Conservation (phyloP, 202 grass and related monocot species). For the Setaria italica region DNA sequence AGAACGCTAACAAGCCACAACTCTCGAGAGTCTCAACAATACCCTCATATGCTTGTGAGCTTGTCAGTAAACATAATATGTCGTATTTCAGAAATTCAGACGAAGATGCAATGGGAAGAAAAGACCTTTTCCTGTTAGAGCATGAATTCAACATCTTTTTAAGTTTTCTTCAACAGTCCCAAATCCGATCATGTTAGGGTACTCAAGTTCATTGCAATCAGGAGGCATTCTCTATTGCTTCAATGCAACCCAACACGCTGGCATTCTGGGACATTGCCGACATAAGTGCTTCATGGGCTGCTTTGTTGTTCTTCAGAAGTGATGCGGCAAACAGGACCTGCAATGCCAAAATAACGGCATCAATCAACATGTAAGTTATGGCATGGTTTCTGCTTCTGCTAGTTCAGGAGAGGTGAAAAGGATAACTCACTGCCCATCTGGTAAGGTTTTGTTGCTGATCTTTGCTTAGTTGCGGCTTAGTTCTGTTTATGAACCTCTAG, state of each 20-base stretch:
- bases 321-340: slow-evolving; percentile 82
- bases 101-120: neutral
- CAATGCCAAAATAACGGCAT: slow-evolving; percentile 24
- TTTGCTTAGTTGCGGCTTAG: slow-evolving; percentile 72
- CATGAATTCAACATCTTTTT: slow-evolving; percentile 6
- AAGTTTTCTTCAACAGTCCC: neutral
- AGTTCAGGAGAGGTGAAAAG: neutral
- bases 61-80: neutral
- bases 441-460: slow-evolving; percentile 96
- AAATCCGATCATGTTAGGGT: neutral
- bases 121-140: neutral
- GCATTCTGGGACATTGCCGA: slow-evolving; percentile 83
- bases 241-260: slow-evolving; percentile 78
- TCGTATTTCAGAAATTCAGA: neutral
- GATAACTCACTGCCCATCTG: slow-evolving; percentile 87
- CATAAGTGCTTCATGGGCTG: slow-evolving; percentile 72
- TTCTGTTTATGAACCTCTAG: slow-evolving; percentile 90
- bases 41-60: no score
- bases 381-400: neutral
- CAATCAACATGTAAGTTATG: neutral
- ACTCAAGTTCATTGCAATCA: slow-evolving; percentile 37
- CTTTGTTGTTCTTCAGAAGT: slow-evolving; percentile 89
- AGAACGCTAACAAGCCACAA: no score
- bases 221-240: slow-evolving; percentile 81
- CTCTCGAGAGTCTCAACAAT: no score